These are phyloP conservation scores for Eleusine coracana DNA, from an alignment of 176 grass and related monocot genomes.

Conservation along the genomic window DNA sequence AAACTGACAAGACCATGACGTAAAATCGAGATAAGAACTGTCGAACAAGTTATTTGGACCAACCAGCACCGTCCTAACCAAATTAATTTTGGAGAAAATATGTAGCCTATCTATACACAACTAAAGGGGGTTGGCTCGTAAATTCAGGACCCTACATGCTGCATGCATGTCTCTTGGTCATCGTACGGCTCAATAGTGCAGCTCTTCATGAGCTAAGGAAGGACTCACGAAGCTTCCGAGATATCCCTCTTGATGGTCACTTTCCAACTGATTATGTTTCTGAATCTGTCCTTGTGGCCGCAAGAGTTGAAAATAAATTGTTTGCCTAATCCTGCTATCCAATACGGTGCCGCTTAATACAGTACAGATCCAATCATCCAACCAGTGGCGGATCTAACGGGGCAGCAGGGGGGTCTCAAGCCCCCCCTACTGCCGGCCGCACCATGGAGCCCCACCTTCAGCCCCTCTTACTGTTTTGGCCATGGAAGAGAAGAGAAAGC, in stretches of 20 bases:
- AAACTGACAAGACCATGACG: neutral
- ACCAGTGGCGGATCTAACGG: neutral
- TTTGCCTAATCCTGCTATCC: neutral
- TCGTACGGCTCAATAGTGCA: neutral
- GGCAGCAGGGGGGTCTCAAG: too few species aligned
- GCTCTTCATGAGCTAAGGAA: conserved; percentile 31
- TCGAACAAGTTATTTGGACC: neutral
- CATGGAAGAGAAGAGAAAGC: too few species aligned
- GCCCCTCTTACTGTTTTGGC: too few species aligned
- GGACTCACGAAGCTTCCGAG: conserved; percentile 32
- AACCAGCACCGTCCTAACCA: neutral
- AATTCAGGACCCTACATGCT: conserved; percentile 40
- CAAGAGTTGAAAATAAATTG: conserved; percentile 7
- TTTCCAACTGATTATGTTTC: conserved; percentile 28
- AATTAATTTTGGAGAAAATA: neutral
- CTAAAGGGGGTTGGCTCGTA: conserved; percentile 25
- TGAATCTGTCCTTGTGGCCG: conserved; percentile 18
- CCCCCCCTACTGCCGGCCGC: too few species aligned
- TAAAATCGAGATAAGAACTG: neutral
- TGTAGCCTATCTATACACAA: neutral
- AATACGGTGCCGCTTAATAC: neutral
- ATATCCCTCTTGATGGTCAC: neutral
- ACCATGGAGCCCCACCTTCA: too few species aligned
- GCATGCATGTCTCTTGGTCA: conserved; percentile 28
- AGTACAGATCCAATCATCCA: conserved; percentile 1